Conservation (phyloP, 106 monocot genomes). For the Dendrobium nobile region DNA sequence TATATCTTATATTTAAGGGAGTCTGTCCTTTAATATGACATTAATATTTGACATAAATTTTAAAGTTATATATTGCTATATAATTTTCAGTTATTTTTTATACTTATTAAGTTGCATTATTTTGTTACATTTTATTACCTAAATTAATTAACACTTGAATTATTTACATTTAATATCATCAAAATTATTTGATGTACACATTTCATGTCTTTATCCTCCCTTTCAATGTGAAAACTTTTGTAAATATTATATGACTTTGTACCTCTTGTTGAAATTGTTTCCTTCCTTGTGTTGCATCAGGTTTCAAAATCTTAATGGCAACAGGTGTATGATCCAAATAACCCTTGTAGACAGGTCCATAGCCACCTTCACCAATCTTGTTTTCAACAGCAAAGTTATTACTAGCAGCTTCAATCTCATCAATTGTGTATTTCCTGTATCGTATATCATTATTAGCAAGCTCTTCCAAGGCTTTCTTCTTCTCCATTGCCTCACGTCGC, state of each 20-base stretch:
- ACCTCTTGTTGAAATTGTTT: constrained; percentile 97
- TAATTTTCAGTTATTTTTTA: too few relatives aligned
- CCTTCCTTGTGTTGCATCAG: constrained; percentile 75
- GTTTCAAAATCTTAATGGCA: constrained; percentile 75
- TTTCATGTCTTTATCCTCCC: too few relatives aligned
- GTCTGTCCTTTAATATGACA: too few relatives aligned
- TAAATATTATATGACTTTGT: neutral
- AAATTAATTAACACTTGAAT: too few relatives aligned
- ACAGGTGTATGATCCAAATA: constrained; percentile 78
- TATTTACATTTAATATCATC: too few relatives aligned
- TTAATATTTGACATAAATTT: too few relatives aligned
- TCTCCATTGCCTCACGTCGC: constrained; percentile 59
- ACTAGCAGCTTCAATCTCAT: constrained; percentile 68
- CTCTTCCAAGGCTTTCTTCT: constrained; percentile 42
- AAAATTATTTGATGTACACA: too few relatives aligned
- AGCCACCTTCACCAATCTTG: constrained; percentile 95
- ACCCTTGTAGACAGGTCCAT: constrained; percentile 74
- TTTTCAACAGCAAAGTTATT: constrained; percentile 34
- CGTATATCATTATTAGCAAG: constrained; percentile 53
- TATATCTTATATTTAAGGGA: too few relatives aligned
- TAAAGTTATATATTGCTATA: too few relatives aligned
- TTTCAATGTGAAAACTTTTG: neutral
- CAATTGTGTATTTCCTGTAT: constrained; percentile 73
- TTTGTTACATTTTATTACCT: too few relatives aligned
- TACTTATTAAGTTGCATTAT: too few relatives aligned